Evolutionary conservation across 176 grass and related monocot species (phyloP).

Genomic region (Eragrostis nindensis): DNA sequence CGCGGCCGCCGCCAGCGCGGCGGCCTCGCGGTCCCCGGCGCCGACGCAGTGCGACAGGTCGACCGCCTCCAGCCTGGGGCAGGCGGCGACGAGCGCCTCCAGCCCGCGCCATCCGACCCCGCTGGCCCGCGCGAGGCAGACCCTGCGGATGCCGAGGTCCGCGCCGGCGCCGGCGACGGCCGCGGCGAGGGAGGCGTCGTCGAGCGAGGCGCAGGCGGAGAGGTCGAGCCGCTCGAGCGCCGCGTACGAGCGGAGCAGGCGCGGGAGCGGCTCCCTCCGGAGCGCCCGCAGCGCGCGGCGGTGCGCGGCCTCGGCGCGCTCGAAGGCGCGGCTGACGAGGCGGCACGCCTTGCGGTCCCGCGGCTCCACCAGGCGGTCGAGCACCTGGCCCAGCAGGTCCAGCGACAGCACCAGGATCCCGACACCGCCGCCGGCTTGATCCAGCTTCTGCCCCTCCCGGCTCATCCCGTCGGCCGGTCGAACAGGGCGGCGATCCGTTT

Average conservation of each 20-base stretch:
- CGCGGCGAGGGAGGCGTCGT: conserved; percentile 58
- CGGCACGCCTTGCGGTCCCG: conserved; percentile 82
- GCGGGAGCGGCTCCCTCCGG: conserved; percentile 62
- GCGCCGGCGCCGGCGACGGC: conserved; percentile 32
- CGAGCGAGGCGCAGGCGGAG: conserved; percentile 78
- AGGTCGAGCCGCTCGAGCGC: conserved; percentile 76
- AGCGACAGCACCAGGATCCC: conserved; percentile 46
- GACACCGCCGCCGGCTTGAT: not conserved
- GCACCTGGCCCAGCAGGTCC: conserved; percentile 77
- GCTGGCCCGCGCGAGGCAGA: conserved; percentile 77
- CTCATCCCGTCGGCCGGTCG: conserved; percentile 18
- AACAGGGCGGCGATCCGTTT: not conserved
- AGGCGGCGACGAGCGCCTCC: conserved; percentile 61
- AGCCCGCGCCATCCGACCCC: conserved; percentile 83
- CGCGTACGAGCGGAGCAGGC: conserved; percentile 58
- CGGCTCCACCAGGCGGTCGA: conserved; percentile 65
- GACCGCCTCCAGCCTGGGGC: conserved; percentile 73
- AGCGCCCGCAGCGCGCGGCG: conserved; percentile 66
- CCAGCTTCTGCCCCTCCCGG: conserved; percentile 42
- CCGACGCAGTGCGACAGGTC: conserved; percentile 87
- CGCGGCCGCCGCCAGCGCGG: conserved; percentile 47
- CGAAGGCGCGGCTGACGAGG: conserved; percentile 69
- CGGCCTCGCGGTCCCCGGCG: conserved; percentile 78
- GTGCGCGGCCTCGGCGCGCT: conserved; percentile 65
- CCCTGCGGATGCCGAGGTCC: conserved; percentile 33